phyloP scores from a whole-genome alignment of 2,329 filamentous ascomycete species.

The Lachnum nothofagi region DNA sequence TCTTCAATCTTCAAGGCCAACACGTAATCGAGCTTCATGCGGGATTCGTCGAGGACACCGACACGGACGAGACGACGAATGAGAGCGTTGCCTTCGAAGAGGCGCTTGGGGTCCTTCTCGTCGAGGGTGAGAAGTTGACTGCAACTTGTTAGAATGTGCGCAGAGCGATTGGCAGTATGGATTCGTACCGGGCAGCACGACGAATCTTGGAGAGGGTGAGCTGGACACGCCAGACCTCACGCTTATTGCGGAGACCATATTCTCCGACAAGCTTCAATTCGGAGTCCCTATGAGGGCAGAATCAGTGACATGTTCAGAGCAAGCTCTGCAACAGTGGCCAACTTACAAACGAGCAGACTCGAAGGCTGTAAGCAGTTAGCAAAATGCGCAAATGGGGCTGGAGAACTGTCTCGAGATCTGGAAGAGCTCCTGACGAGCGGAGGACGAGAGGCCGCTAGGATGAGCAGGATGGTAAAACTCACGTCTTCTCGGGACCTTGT shows the following conservation, averaged over 20 bases:
- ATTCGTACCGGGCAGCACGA: constrained; percentile 95
- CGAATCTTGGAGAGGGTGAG: constrained; percentile 99
- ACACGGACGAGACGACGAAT: constrained; percentile 99
- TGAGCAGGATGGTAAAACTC: constrained; percentile 14
- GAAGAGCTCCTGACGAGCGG: not conserved
- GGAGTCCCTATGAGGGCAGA: constrained; percentile 70
- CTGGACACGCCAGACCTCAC: constrained; percentile 99
- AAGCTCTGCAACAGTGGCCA: constrained; percentile 98
- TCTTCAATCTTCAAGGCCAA: constrained; percentile 98
- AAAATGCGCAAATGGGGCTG: constrained; percentile 9
- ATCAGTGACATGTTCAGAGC: constrained; percentile 96
- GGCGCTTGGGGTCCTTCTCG: constrained; percentile 99
- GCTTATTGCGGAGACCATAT: constrained; percentile 99
- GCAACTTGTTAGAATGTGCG: constrained; percentile 20
- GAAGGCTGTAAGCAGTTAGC: constrained; percentile 60
- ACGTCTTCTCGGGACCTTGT: constrained; percentile 91
- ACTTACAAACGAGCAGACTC: constrained; percentile 99
- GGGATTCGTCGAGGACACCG: constrained; percentile 98
- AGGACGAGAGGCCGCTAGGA: not conserved
- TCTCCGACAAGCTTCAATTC: constrained; percentile 99
- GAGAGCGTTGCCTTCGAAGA: constrained; percentile 99
- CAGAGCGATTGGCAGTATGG: not conserved
- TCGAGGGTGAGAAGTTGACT: constrained; percentile 99
- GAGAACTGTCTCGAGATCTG: not conserved
- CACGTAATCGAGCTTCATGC: constrained; percentile 99